phyloP scores from a whole-genome alignment of 208 protist species.

The Balamuthia mandrillaris region DNA sequence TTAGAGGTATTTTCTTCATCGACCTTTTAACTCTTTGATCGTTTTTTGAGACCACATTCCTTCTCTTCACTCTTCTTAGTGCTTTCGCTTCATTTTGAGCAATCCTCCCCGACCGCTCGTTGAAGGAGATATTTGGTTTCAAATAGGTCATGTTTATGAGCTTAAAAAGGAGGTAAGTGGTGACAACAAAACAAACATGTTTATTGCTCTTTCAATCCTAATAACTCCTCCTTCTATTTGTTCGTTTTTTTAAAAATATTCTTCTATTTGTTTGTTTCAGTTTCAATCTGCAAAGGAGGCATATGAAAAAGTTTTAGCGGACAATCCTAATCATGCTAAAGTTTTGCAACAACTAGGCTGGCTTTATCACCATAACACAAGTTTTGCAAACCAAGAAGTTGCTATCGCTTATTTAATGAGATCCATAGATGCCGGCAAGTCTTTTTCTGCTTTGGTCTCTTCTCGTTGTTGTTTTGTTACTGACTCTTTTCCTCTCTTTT shows the following conservation, averaged over 20 bases:
- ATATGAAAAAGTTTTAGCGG: constrained; percentile 67
- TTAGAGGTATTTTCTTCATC: constrained; percentile 42
- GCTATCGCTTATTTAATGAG: constrained; percentile 57
- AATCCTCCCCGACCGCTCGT: constrained; percentile 55
- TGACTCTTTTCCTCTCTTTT: not conserved
- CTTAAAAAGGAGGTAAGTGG: constrained; percentile 68
- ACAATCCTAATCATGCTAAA: constrained; percentile 64
- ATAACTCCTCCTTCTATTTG: not conserved
- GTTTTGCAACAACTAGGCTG: constrained; percentile 71
- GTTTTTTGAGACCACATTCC: too few species aligned
- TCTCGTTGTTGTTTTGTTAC: not conserved
- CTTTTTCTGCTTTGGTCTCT: not conserved
- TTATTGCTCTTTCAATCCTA: not conserved
- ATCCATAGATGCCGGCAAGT: constrained; percentile 55
- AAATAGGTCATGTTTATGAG: constrained; percentile 75
- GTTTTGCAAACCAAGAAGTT: constrained; percentile 54
- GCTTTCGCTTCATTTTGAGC: constrained; percentile 55
- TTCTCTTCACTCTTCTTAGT: not conserved
- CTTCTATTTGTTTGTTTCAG: not conserved
- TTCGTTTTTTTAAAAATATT: constrained; percentile 11
- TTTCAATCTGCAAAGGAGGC: constrained; percentile 63
- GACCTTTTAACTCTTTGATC: too few species aligned
- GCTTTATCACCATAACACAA: constrained; percentile 64
- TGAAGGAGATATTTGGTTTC: constrained; percentile 69
- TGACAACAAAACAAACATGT: not conserved